Evolutionary conservation across 2,329 filamentous ascomycete genomes (phyloP), one percentile per base, ranked within the genome.

Genomic region (Cytospora piceicola): DNA sequence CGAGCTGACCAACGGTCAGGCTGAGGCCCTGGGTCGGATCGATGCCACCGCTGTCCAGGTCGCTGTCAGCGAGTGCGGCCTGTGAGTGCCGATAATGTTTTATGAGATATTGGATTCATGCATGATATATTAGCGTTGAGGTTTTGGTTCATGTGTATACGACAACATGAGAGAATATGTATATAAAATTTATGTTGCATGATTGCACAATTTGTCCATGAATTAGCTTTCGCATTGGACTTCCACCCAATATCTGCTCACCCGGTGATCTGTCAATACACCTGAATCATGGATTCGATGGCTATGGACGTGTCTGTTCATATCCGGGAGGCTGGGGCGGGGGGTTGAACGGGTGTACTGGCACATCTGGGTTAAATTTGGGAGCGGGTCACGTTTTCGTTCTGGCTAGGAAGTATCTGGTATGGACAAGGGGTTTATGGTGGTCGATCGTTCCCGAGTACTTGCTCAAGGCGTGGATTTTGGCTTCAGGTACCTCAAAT

Each of bases 1-100:
- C 74, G 75, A 73, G 24, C 79, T 89, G 60, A 88, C 86, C 14
- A 79, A 79, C 71, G 80, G 79, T 34, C 81, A 83, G 70, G 85
- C 79, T 17, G 75, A 74, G 14, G 69, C 75, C 57, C 75, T 87
- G 46, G 87, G 87, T 60, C 78, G 82, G 24, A 70, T 89, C 59
- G 80, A 86, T 32, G 86, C 84, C 32, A 70, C 72, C 7, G 81
- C 80, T 30, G 73, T 71, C 36, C 77, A 83, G 76, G 80, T 85
- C 52, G 75, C 70, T 29, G 64, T 71, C 51, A 77, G 71, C 68
- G 75, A 76, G 70, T 89, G 86, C 72, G 66, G 66, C 12, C 58
- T 67, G 54, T 52, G 36, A 58, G 51, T 22, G n/a, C 27, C 20
- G 46, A 1, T 39, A 32, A 34, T 30, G 24, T 4, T 24, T 61